phyloP scores from a whole-genome alignment of 129 eudicot genomes.

The Flaveria bidentis region DNA sequence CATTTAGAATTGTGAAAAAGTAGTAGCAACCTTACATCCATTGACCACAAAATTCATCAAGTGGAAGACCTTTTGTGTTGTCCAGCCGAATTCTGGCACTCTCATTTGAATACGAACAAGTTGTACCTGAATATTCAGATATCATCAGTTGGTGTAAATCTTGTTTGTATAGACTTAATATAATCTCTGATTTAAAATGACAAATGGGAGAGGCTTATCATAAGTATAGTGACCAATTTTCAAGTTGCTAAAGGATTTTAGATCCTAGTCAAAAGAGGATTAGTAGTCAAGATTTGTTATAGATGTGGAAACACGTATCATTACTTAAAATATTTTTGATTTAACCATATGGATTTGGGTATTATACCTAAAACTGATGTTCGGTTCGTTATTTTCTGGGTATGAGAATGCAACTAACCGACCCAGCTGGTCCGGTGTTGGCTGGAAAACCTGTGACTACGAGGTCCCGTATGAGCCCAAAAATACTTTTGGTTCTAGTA shows the following conservation, averaged over 20 bases:
- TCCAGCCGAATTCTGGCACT: slow-evolving; percentile 79
- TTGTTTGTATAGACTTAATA: neutral
- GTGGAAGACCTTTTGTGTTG: slow-evolving; percentile 82
- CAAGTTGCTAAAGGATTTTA: neutral
- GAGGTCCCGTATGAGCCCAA: no score
- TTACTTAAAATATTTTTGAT: no score
- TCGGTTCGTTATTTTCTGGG: no score
- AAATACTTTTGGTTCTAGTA: no score
- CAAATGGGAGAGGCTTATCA: neutral
- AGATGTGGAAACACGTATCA: no score
- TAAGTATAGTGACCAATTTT: neutral
- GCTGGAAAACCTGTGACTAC: no score
- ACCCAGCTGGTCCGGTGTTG: no score
- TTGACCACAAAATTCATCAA: slow-evolving; percentile 74
- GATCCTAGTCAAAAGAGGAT: neutral
- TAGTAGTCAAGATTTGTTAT: no score
- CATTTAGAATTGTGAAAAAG: slow-evolving; percentile 21
- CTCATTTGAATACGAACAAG: slow-evolving; percentile 71
- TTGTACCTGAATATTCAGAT: slow-evolving; percentile 51
- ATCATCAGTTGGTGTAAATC: slow-evolving; percentile 10
- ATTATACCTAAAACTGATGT: no score
- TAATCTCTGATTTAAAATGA: neutral
- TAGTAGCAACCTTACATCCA: slow-evolving; percentile 63
- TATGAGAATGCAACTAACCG: no score
- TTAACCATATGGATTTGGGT: no score